phyloP scores from a whole-genome alignment of 805 yeast genomes.

The Babjeviella inositovora region DNA sequence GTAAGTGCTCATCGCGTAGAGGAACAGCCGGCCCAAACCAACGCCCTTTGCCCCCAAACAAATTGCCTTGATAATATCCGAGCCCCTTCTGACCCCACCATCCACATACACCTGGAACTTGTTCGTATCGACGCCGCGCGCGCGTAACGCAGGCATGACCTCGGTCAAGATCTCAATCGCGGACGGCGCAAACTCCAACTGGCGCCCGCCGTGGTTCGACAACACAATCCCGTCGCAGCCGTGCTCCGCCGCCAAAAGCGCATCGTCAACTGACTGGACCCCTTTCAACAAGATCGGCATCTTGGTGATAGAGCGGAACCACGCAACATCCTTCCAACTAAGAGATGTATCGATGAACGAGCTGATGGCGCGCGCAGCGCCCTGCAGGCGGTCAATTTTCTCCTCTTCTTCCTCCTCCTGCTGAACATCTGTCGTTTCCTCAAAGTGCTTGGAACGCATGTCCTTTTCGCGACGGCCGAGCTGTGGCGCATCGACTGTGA shows the following conservation, averaged over 20 bases:
- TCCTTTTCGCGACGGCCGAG: conserved; percentile 88
- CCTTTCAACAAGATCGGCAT: conserved; percentile 63
- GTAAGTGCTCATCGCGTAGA: conserved; percentile 46
- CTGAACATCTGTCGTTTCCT: conserved; percentile 26
- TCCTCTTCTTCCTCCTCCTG: conserved; percentile 23
- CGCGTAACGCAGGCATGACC: conserved; percentile 33
- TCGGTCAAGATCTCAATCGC: conserved; percentile 66
- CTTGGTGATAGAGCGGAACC: conserved; percentile 36
- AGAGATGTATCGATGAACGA: conserved; percentile 64
- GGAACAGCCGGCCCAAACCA: conserved; percentile 53
- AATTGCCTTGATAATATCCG: conserved; percentile 49
- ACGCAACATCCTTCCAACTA: conserved; percentile 48
- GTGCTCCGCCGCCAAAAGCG: conserved; percentile 49
- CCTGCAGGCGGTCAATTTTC: conserved; percentile 50
- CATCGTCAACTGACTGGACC: conserved; percentile 74
- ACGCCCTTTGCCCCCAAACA: conserved; percentile 61
- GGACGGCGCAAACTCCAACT: conserved; percentile 69
- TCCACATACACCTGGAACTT: conserved; percentile 45
- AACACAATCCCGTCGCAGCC: conserved; percentile 70
- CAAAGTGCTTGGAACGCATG: conserved; percentile 44
- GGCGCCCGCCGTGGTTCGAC: conserved; percentile 87
- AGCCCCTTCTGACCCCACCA: conserved; percentile 58
- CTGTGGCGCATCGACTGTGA: conserved; percentile 89
- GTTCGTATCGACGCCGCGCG: conserved; percentile 25
- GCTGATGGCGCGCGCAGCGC: conserved; percentile 81